These are phyloP conservation scores for Verbena officinalis DNA, from an alignment of 257 asterid species.

Conservation along the genomic window DNA sequence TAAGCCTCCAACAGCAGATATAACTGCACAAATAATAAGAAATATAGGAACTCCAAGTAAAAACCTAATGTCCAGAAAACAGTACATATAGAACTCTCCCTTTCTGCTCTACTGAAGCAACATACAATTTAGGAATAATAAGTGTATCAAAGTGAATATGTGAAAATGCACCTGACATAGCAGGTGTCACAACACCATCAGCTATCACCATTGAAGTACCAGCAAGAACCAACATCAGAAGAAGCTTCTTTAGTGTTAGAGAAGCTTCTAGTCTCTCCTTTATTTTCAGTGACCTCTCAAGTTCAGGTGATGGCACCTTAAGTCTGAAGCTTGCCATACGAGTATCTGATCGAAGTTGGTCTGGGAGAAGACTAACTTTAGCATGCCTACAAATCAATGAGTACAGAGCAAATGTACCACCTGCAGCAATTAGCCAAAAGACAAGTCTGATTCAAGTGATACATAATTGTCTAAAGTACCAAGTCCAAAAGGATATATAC, in stretches of 20 bases:
- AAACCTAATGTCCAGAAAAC: constrained; percentile 22
- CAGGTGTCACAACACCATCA: constrained; percentile 98
- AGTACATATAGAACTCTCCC: constrained; percentile 26
- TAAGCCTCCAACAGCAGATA: constrained; percentile 96
- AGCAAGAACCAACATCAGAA: constrained; percentile 91
- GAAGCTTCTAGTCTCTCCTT: constrained; percentile 95
- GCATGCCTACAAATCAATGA: constrained; percentile 99
- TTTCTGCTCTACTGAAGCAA: constrained; percentile 29
- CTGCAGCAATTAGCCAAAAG: constrained; percentile 55
- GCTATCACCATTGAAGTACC: constrained; percentile 99
- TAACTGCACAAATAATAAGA: constrained; percentile 61
- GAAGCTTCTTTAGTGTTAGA: constrained; percentile 76
- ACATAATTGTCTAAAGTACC: neutral
- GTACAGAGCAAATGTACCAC: constrained; percentile 99
- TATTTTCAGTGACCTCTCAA: constrained; percentile 94
- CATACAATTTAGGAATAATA: constrained; percentile 26
- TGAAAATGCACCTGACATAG: constrained; percentile 84
- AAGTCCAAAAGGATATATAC: constrained; percentile 43
- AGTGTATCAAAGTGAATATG: constrained; percentile 14
- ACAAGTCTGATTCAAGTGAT: constrained; percentile 30
- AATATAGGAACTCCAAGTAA: constrained; percentile 30
- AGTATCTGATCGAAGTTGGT: constrained; percentile 89
- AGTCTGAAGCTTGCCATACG: constrained; percentile 93
- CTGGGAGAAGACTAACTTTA: constrained; percentile 93
- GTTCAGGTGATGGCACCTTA: constrained; percentile 97